Evolutionary conservation across 306 rosid genomes (phyloP), one percentile per base, ranked within the genome.

Genomic region (Lagenaria siceraria): DNA sequence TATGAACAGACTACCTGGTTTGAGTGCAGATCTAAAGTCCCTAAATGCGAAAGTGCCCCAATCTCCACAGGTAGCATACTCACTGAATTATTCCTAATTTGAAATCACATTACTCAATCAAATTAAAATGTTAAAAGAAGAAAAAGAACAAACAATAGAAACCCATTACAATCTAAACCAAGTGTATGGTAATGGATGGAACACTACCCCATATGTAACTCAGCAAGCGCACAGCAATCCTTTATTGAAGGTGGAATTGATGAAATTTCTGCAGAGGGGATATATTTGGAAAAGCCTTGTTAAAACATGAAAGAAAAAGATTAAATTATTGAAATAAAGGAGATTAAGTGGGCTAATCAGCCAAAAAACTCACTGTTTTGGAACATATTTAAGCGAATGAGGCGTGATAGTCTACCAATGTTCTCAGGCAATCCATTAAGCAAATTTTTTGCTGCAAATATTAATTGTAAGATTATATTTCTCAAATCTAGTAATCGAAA

Each of bases 21-120:
- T 81, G 98, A 91, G 59, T 85, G 95, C 78, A 94, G 97, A 89
- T 87, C 97, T 29, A 94, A 89, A 62, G 93, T 94, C 80, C 95
- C 96, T n/a, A 94, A 85, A 51, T 9, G 88, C 78, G 95, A 86
- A 79, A 94, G 98, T 10, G 66, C 85, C 62, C 90, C 96, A 60
- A 92, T 83, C 83, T 91, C 97, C 53, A 65, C 85, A 35, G 98
- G 96, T 83, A 94, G 79, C 22, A 85, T 76, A 78, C 89, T 80
- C 71, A 92, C 84, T 79, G 81, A 80, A 82, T 92, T 94, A 84
- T 85, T 92, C 88, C 98, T 94, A 83, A 81, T 78, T 48, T 72
- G 77, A 82, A 52, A 61, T 46, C 33, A 40, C 38, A 80, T 29
- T 38, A 70, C 46, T 40, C 81, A 38, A 61, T 82, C 74, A 62